Evolutionary conservation across 2,329 filamentous ascomycete species (phyloP), one percentile per base, ranked within the genome.

Genomic region (Fusarium sulawesiense): DNA sequence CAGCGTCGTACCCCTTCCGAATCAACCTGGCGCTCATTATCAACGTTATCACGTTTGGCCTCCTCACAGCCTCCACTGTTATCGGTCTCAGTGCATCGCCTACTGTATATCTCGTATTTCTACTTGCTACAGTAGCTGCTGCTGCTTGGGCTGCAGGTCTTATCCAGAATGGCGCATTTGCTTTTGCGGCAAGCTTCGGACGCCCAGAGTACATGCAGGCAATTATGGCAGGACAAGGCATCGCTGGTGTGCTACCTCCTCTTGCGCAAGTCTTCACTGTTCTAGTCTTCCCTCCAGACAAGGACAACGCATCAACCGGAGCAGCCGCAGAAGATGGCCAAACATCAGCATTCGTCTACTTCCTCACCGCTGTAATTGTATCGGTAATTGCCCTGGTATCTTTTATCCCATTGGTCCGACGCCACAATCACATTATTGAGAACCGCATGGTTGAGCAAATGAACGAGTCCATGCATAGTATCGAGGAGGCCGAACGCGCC

Each of bases 101-200:
- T 0, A 81, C 81, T 1, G 80, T 83, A 6, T 98, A 98, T 80
- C 91, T 98, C 62, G 86, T 80, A 25, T 97, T 98, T 78, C 80
- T 97, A 56, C 89, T 99, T 78, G 60, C 89, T 66, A 94, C 94
- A 86, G 94, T 98, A 7, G 90, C 92, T 66, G 82, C 84, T n/a
- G 89, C 94, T 1, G 93, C 93, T 70, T 85, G 92, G 76, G 94
- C 93, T 0, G 92, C 94, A 0, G 94, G 92, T 0, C 84, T 98
- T 53, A 92, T 94, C 72, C 96, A 98, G 81, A 98, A 98, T 79
- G 96, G 96, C 20, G 89, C 96, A 13, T 97, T 98, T 78, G 93
- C 96, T 4, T 98, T 94, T 77, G 94, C 93, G 5, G 89, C 92
- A 6, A 91, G 93, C 55, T 98, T 97, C 76, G 93, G 91, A 37